A percentile compares a stretch with the other conserved stretches of the same genome.
Evolutionary conservation across 148 eudicot species (phyloP).

Genomic region (Cornus kousa): DNA sequence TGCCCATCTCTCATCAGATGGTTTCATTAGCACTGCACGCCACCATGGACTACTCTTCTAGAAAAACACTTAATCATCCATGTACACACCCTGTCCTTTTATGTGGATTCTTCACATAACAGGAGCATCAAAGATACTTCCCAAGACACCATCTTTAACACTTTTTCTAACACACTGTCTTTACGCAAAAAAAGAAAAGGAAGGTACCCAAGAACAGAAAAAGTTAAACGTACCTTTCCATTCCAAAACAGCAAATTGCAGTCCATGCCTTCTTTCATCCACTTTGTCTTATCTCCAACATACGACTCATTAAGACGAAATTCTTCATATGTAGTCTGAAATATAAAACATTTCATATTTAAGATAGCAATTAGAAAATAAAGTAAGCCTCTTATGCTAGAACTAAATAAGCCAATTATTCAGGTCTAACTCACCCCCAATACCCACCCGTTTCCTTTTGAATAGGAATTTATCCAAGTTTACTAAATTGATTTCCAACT

Average conservation of each 20-base stretch:
- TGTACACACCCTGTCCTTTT: neutral
- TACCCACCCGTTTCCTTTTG: too few relatives aligned
- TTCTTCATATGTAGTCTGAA: constrained; percentile 54
- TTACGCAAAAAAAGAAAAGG: neutral
- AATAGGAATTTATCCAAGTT: neutral
- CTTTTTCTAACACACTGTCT: neutral
- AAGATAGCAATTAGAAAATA: neutral
- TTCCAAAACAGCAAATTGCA: constrained; percentile 63
- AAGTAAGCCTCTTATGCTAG: neutral
- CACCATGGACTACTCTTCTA: neutral
- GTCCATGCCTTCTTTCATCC: constrained; percentile 66
- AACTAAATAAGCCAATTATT: neutral
- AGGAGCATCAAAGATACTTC: neutral
- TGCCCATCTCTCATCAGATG: neutral
- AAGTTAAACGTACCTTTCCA: constrained; percentile 34
- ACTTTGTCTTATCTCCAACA: constrained; percentile 51
- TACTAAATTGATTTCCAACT: neutral
- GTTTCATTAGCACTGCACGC: neutral
- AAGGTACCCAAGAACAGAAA: neutral
- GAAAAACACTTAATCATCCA: neutral
- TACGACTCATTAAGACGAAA: constrained; percentile 42
- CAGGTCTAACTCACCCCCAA: neutral
- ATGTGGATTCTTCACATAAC: neutral
- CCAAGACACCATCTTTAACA: neutral
- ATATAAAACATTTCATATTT: neutral